A percentile compares a stretch with the other conserved stretches of the same genome.
Evolutionary conservation across 352 stramenopile genomes (phyloP).

Genomic region (Phytophthora hybrid): DNA sequence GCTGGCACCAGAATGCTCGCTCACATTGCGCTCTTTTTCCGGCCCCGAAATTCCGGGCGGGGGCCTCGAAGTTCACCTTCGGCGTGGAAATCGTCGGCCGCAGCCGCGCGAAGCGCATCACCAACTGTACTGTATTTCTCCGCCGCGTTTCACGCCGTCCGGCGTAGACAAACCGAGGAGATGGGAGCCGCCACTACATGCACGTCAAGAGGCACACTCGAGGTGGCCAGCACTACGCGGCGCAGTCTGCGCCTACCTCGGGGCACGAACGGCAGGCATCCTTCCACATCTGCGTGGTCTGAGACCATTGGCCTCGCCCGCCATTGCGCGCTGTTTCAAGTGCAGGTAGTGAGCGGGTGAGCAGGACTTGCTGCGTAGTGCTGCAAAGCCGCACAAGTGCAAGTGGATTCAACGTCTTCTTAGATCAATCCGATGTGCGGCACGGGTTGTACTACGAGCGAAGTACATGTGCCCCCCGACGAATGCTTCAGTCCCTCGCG

Average conservation of each 20-base stretch:
- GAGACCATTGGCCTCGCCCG: not conserved
- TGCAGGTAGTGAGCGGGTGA: not conserved
- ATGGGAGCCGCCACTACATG: not conserved
- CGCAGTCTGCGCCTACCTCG: not conserved
- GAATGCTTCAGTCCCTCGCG: conserved; percentile 11
- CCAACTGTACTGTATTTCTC: conserved; percentile 22
- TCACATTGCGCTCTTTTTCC: not conserved
- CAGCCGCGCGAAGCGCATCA: conserved; percentile 14
- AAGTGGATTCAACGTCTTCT: not conserved
- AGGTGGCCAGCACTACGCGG: not conserved
- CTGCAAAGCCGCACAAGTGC: not conserved
- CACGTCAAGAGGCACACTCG: not conserved
- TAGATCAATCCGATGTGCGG: conserved; percentile 9
- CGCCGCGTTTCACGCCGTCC: not conserved
- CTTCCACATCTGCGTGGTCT: not conserved
- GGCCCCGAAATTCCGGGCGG: too few relatives aligned
- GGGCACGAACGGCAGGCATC: not conserved
- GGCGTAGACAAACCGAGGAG: conserved; percentile 3
- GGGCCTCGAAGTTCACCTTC: not conserved
- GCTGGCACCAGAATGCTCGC: conserved; percentile 21
- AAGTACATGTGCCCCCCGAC: not conserved
- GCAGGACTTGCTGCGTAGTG: not conserved
- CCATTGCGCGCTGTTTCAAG: not conserved
- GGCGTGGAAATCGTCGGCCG: not conserved
- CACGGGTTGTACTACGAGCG: conserved; percentile 12